phyloP scores from a whole-genome alignment of 352 stramenopile species.

The Phytophthora melonis region DNA sequence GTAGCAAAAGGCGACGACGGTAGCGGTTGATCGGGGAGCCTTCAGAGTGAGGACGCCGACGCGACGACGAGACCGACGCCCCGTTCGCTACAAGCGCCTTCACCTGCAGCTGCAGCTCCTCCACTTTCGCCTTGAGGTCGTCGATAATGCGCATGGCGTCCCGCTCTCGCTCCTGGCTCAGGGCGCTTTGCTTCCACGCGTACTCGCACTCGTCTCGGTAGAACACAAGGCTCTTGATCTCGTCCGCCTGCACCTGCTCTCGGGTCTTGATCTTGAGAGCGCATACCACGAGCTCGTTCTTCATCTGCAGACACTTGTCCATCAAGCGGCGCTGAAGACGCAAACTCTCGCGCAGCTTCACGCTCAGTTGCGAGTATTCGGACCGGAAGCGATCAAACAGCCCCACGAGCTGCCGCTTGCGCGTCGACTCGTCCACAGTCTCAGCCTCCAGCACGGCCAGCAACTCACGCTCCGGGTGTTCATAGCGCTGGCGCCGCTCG shows the following conservation, averaged over 20 bases:
- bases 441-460: constrained; percentile 59
- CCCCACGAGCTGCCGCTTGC: constrained; percentile 67
- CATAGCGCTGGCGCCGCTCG: constrained; percentile 45
- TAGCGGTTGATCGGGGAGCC: neutral
- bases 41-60: constrained; percentile 17
- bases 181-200: constrained; percentile 65
- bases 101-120: constrained; percentile 61
- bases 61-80: neutral
- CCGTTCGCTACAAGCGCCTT: constrained; percentile 48
- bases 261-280: constrained; percentile 64
- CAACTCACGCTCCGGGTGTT: constrained; percentile 60
- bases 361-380: constrained; percentile 71
- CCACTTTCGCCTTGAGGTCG: constrained; percentile 67
- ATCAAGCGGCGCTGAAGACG: constrained; percentile 61
- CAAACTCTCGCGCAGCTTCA: constrained; percentile 61
- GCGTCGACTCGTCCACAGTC: constrained; percentile 53
- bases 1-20: neutral
- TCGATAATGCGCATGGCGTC: constrained; percentile 77
- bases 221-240: constrained; percentile 76
- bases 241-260: constrained; percentile 71
- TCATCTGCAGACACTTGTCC: constrained; percentile 79
- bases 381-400: constrained; percentile 75
- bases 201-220: constrained; percentile 82
- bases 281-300: constrained; percentile 70
- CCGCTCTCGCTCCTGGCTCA: constrained; percentile 67